These are phyloP conservation scores for Ogataea philodendri DNA, from an alignment of 805 yeast species.

Conservation along the genomic window DNA sequence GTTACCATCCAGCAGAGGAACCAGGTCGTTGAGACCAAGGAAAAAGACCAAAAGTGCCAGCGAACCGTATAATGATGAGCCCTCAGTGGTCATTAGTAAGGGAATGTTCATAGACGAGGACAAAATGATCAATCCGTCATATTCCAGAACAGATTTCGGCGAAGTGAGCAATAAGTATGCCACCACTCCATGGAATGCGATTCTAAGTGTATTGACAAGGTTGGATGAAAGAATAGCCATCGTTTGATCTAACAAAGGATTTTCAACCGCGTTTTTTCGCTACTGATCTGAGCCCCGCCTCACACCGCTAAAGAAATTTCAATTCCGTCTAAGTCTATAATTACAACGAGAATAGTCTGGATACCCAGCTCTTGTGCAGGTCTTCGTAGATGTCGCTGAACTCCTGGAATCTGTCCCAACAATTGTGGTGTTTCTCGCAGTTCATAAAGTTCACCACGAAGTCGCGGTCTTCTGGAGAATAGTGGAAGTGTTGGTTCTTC, in stretches of 20 bases:
- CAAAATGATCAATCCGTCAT: constrained; percentile 29
- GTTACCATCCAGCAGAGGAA: constrained; percentile 52
- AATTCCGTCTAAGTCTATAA: constrained; percentile 1
- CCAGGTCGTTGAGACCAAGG: constrained; percentile 50
- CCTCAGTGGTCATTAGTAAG: constrained; percentile 31
- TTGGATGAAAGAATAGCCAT: constrained; percentile 33
- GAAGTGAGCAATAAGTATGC: constrained; percentile 25
- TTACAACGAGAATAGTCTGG: constrained; percentile 21
- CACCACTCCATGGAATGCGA: constrained; percentile 20
- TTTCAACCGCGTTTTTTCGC: constrained; percentile 6
- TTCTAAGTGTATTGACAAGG: constrained; percentile 23
- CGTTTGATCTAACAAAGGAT: not conserved
- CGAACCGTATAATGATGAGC: constrained; percentile 42
- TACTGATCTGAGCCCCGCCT: constrained; percentile 2
- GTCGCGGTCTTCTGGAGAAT: constrained; percentile 37
- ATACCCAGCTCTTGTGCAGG: constrained; percentile 35
- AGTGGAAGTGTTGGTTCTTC: constrained; percentile 32
- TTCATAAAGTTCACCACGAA: constrained; percentile 41
- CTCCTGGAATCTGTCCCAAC: constrained; percentile 42
- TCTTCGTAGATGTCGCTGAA: constrained; percentile 33
- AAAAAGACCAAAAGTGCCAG: constrained; percentile 45
- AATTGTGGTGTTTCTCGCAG: constrained; percentile 37
- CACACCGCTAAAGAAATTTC: not conserved
- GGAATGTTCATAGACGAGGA: constrained; percentile 35
- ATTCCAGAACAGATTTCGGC: constrained; percentile 30